Conservation (phyloP, 2,329 filamentous ascomycete species). For the Botrytis medusae region DNA sequence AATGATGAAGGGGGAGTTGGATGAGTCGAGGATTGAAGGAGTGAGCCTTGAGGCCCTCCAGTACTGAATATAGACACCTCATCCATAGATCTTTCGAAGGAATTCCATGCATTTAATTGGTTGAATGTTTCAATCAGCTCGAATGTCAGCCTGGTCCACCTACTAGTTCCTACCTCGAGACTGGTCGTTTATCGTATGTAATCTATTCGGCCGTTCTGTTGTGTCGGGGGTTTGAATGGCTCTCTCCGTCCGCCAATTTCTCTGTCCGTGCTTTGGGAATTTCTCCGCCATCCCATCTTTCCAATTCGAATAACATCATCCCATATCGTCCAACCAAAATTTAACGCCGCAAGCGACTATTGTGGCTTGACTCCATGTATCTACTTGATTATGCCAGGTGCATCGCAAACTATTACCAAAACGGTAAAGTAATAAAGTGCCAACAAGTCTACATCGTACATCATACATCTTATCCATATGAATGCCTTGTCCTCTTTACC, state of each 20-base stretch:
- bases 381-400: constrained; percentile 7
- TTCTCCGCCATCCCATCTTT: constrained; percentile 5
- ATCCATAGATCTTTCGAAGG: background rate
- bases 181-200: constrained; percentile 14
- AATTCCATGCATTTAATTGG: constrained; percentile 6
- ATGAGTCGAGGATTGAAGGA: constrained; percentile 15
- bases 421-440: background rate
- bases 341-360: constrained; percentile 19
- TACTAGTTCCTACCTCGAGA: background rate
- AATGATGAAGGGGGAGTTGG: constrained; percentile 2
- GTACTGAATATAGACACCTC: constrained; percentile 5
- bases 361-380: constrained; percentile 11
- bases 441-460: constrained; percentile 1
- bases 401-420: constrained; percentile 6
- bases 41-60: constrained; percentile 8
- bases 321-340: constrained; percentile 7
- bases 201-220: background rate
- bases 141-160: constrained; percentile 2
- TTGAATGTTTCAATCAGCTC: constrained; percentile 9
- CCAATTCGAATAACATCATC: background rate
- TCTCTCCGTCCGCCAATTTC: background rate
- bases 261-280: background rate
- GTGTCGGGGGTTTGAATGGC: background rate
- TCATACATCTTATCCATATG: constrained; percentile 17
- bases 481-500: constrained; percentile 24